These are phyloP conservation scores for Lolium multiflorum DNA, from an alignment of 176 grass and related monocot species.

Conservation along the genomic window DNA sequence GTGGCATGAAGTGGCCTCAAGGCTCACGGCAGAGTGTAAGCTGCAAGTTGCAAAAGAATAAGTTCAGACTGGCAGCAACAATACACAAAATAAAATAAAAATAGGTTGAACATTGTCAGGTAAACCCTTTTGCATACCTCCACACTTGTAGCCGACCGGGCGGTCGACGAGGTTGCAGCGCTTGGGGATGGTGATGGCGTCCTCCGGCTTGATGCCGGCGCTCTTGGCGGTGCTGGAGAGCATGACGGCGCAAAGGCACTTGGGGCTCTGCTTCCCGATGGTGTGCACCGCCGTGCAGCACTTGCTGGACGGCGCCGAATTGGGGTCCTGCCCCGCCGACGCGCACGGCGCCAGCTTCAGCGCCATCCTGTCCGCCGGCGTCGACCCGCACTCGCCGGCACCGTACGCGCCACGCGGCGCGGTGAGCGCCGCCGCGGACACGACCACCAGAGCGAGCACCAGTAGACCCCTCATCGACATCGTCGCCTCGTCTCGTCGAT, in stretches of 20 bases:
- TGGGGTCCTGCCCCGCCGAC: constrained; percentile 49
- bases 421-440: neutral
- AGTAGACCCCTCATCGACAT: constrained; percentile 6
- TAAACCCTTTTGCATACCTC: constrained; percentile 39
- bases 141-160: constrained; percentile 76
- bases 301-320: constrained; percentile 30
- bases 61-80: neutral
- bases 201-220: constrained; percentile 67
- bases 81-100: too few relatives aligned
- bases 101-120: too few relatives aligned
- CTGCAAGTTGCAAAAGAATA: neutral
- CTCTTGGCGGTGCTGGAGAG: constrained; percentile 61
- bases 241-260: constrained; percentile 79
- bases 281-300: constrained; percentile 66
- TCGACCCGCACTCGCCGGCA: constrained; percentile 65
- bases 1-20: neutral
- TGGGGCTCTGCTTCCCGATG: constrained; percentile 65
- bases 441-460: neutral
- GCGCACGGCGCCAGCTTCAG: constrained; percentile 64
- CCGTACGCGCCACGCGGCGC: constrained; percentile 40
- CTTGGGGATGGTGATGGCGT: constrained; percentile 78
- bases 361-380: constrained; percentile 60
- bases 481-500: neutral
- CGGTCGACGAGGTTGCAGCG: constrained; percentile 69
- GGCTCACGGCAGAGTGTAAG: constrained; percentile 54